These are phyloP conservation scores for Coemansia sp. DNA, from an alignment of 192 early-diverging fungal species.

Conservation along the genomic window DNA sequence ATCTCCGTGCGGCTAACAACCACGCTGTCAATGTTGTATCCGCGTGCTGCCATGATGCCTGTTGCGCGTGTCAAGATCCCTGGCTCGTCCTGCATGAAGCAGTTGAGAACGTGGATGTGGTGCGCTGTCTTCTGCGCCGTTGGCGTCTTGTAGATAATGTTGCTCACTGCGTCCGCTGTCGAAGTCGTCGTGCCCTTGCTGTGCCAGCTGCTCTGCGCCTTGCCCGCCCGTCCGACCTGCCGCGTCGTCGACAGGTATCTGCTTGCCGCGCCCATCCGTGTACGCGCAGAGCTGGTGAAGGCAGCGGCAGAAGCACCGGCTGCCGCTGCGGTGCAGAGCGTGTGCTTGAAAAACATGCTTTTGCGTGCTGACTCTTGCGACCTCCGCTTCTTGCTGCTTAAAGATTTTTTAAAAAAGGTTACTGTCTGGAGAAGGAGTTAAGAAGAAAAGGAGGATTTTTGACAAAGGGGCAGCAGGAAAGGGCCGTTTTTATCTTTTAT, in stretches of 20 bases:
- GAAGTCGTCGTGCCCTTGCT: conserved; percentile 19
- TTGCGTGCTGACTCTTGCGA: too few relatives aligned
- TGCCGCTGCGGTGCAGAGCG: conserved; percentile 10
- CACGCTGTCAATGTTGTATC: conserved; percentile 97
- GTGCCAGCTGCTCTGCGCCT: conserved; percentile 2
- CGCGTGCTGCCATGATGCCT: conserved; percentile 89
- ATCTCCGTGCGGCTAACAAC: conserved; percentile 97
- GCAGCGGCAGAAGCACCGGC: background rate
- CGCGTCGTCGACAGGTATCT: conserved; percentile 2
- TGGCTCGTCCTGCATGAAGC: conserved; percentile 89
- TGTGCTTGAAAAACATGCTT: conserved; percentile 18
- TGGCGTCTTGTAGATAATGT: conserved; percentile 54
- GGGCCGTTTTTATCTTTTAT: too few relatives aligned
- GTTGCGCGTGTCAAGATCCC: conserved; percentile 76
- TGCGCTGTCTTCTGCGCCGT: conserved; percentile 50
- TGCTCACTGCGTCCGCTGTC: conserved; percentile 48
- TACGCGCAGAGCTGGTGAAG: too few relatives aligned
- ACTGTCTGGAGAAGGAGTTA: background rate
- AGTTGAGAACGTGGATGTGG: conserved; percentile 81
- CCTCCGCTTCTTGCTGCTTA: too few relatives aligned
- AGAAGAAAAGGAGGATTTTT: too few relatives aligned
- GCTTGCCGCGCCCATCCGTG: background rate
- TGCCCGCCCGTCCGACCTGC: conserved; percentile 1
- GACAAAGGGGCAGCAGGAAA: too few relatives aligned
- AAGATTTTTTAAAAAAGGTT: too few relatives aligned